phyloP scores from a whole-genome alignment of 768 basidiomycete species.

The Amanita fuliginea region DNA sequence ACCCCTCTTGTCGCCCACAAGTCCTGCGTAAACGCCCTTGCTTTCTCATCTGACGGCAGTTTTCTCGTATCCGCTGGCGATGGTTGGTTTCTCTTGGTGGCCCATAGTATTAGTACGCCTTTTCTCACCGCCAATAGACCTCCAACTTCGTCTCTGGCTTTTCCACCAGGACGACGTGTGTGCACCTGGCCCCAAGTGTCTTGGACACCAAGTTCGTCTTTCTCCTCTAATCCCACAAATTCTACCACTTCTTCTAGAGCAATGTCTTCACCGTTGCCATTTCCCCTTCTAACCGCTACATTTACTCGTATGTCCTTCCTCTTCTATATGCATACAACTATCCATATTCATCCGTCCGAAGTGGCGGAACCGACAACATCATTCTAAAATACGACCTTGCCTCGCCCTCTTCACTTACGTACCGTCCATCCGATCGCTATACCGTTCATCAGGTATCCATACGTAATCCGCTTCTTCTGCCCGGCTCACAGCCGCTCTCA shows the following conservation, averaged over 20 bases:
- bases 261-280: constrained; percentile 67
- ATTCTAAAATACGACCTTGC: constrained; percentile 46
- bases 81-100: constrained; percentile 26
- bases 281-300: constrained; percentile 50
- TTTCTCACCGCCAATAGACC: constrained; percentile 25
- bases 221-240: not conserved
- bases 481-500: constrained; percentile 15
- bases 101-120: too few relatives aligned
- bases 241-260: constrained; percentile 26
- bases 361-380: constrained; percentile 43
- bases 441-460: constrained; percentile 13
- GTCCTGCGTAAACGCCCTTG: constrained; percentile 56
- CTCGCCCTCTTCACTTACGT: constrained; percentile 11
- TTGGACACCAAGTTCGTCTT: constrained; percentile 33
- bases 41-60: constrained; percentile 47
- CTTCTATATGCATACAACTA: not conserved
- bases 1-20: constrained; percentile 34
- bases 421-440: constrained; percentile 11
- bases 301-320: constrained; percentile 46
- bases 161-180: constrained; percentile 48
- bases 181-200: constrained; percentile 28
- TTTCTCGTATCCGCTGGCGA: constrained; percentile 65
- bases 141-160: constrained; percentile 51
- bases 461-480: not conserved
- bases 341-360: constrained; percentile 12